A percentile compares a stretch with the other conserved stretches of the same genome.
Evolutionary conservation across 768 basidiomycete genomes (phyloP).

Genomic region (Butyriboletus loyo): DNA sequence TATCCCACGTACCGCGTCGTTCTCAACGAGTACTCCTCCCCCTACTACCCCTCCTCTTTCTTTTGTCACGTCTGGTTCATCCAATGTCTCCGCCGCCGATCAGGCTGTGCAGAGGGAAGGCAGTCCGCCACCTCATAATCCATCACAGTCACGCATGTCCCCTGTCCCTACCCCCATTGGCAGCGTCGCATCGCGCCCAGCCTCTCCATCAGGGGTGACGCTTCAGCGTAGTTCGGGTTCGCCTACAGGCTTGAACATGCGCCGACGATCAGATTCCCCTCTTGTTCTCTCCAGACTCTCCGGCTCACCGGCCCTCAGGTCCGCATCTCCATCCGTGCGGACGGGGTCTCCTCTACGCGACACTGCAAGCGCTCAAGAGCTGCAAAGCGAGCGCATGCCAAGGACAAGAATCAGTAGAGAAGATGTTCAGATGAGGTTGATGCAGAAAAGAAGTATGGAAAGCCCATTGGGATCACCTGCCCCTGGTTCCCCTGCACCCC

Average conservation of each 20-base stretch:
- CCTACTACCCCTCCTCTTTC: slow-evolving; percentile 18
- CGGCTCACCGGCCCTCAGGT: slow-evolving; percentile 18
- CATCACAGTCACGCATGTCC: slow-evolving; percentile 3
- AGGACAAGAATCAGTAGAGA: slow-evolving; percentile 52
- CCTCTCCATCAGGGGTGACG: slow-evolving; percentile 7
- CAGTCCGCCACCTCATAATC: background rate
- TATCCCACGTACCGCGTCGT: slow-evolving; percentile 20
- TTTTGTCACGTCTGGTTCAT: slow-evolving; percentile 19
- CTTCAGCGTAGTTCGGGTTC: slow-evolving; percentile 19
- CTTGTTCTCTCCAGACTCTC: slow-evolving; percentile 12
- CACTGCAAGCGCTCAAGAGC: slow-evolving; percentile 18
- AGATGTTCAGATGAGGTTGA: slow-evolving; percentile 48
- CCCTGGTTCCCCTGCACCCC: slow-evolving; percentile 7
- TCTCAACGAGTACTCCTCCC: slow-evolving; percentile 30
- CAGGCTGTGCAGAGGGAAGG: slow-evolving; percentile 6
- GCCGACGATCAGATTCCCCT: slow-evolving; percentile 24
- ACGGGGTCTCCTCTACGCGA: slow-evolving; percentile 31
- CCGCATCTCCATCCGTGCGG: slow-evolving; percentile 20
- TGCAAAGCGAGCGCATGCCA: slow-evolving; percentile 18
- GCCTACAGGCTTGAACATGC: slow-evolving; percentile 16
- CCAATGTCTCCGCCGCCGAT: slow-evolving; percentile 11
- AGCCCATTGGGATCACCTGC: slow-evolving; percentile 35
- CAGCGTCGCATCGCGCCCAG: background rate
- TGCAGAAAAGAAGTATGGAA: slow-evolving; percentile 43
- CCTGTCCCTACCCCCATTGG: background rate